These are phyloP conservation scores for Alternaria burnsii DNA, from an alignment of 2,329 filamentous ascomycete species.

Conservation along the genomic window DNA sequence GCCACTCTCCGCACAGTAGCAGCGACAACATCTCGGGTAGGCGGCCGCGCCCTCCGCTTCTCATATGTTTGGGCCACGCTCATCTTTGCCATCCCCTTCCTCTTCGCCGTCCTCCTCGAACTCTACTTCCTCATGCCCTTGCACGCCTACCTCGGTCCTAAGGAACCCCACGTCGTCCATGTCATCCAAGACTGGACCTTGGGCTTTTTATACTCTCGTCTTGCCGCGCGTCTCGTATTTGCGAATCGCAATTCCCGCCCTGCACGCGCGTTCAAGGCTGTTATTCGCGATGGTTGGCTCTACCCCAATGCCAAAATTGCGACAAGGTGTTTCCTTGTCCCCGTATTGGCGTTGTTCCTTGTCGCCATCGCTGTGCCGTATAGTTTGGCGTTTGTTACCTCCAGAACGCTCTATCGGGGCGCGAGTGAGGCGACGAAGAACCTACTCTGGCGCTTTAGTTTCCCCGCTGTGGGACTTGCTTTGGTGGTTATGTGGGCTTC, in stretches of 20 bases:
- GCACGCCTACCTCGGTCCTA: slow-evolving; percentile 71
- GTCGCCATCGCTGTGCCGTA: slow-evolving; percentile 72
- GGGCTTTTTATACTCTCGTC: slow-evolving; percentile 87
- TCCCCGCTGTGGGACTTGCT: slow-evolving; percentile 68
- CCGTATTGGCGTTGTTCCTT: slow-evolving; percentile 69
- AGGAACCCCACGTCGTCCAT: slow-evolving; percentile 74
- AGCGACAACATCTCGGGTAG: slow-evolving; percentile 37
- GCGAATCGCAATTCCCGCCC: slow-evolving; percentile 74
- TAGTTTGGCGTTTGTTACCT: slow-evolving; percentile 62
- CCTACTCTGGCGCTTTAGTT: slow-evolving; percentile 72
- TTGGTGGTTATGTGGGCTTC: slow-evolving; percentile 61
- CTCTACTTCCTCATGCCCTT: slow-evolving; percentile 88
- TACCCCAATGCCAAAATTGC: slow-evolving; percentile 80
- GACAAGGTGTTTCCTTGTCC: slow-evolving; percentile 87
- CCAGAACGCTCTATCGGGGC: slow-evolving; percentile 51
- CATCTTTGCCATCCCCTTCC: slow-evolving; percentile 78
- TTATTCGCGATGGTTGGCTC: slow-evolving; percentile 75
- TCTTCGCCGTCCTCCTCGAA: slow-evolving; percentile 82
- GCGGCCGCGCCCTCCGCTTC: slow-evolving; percentile 60
- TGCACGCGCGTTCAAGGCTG: slow-evolving; percentile 75
- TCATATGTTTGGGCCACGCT: slow-evolving; percentile 80
- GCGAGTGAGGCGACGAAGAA: slow-evolving; percentile 60
- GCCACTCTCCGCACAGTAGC: slow-evolving; percentile 39
- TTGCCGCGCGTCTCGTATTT: slow-evolving; percentile 74
- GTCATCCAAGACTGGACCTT: slow-evolving; percentile 94